These are phyloP conservation scores for Maudiozyma bulderi DNA, from an alignment of 805 yeast genomes.

Conservation along the genomic window DNA sequence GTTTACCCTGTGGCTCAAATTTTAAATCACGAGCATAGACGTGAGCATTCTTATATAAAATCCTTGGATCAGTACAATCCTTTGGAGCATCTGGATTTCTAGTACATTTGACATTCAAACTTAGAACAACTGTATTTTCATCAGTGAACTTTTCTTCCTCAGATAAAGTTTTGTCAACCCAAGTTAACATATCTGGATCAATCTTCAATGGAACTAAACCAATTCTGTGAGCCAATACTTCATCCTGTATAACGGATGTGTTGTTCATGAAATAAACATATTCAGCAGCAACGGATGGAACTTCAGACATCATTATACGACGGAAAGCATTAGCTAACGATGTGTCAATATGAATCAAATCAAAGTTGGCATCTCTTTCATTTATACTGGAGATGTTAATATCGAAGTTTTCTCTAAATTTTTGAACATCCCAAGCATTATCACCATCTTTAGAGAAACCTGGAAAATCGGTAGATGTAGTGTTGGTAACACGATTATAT, in stretches of 20 bases:
- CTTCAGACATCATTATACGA: conserved; percentile 93
- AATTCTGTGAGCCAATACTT: conserved; percentile 89
- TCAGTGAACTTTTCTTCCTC: conserved; percentile 71
- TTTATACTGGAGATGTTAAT: conserved; percentile 57
- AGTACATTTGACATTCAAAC: conserved; percentile 74
- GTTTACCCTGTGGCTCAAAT: conserved; percentile 88
- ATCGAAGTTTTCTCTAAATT: conserved; percentile 58
- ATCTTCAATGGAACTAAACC: conserved; percentile 86
- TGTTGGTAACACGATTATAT: conserved; percentile 83
- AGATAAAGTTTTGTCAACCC: conserved; percentile 63
- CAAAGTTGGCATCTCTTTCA: conserved; percentile 75
- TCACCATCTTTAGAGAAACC: conserved; percentile 59
- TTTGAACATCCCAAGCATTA: conserved; percentile 74
- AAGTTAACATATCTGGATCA: conserved; percentile 78
- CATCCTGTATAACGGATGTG: conserved; percentile 95
- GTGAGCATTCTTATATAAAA: conserved; percentile 71
- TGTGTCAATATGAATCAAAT: conserved; percentile 77
- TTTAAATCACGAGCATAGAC: conserved; percentile 85
- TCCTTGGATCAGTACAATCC: conserved; percentile 70
- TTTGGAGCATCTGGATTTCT: conserved; percentile 76
- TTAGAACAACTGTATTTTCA: conserved; percentile 78
- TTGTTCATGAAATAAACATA: conserved; percentile 84
- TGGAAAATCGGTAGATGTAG: conserved; percentile 85
- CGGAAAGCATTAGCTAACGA: conserved; percentile 94
- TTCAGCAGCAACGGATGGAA: conserved; percentile 93